These are phyloP conservation scores for Talaromyces sp. DNA, from an alignment of 2,329 filamentous ascomycete species.

Conservation along the genomic window DNA sequence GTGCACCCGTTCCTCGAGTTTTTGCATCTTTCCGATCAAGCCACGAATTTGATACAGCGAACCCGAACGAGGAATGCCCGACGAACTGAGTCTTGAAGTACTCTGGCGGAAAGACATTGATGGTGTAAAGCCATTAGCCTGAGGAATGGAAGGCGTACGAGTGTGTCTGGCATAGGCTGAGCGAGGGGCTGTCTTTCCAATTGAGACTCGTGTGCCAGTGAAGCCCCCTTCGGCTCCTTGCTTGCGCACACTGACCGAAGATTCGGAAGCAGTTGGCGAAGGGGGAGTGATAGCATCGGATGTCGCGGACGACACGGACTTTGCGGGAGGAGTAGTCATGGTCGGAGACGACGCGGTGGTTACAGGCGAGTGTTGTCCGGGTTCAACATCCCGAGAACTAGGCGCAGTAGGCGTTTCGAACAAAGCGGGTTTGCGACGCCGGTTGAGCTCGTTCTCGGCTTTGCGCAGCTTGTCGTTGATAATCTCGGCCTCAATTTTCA, in stretches of 20 bases:
- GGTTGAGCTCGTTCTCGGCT: constrained; percentile 51
- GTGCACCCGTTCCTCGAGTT: constrained; percentile 88
- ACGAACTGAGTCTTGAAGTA: constrained; percentile 24
- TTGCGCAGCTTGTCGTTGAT: constrained; percentile 89
- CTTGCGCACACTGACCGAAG: constrained; percentile 61
- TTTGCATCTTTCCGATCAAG: constrained; percentile 95
- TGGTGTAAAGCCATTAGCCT: constrained; percentile 44
- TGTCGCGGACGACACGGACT: constrained; percentile 58
- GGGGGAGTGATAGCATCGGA: constrained; percentile 77
- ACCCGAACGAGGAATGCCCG: constrained; percentile 56
- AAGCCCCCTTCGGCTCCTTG: constrained; percentile 50
- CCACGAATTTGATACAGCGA: constrained; percentile 91
- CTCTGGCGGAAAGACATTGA: constrained; percentile 41
- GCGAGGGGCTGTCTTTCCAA: constrained; percentile 53
- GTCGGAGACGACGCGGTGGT: constrained; percentile 89
- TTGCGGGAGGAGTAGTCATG: constrained; percentile 78
- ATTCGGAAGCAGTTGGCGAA: constrained; percentile 89
- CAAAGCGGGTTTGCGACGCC: constrained; percentile 51
- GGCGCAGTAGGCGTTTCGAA: constrained; percentile 46
- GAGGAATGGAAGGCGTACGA: constrained; percentile 59
- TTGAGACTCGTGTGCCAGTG: constrained; percentile 45
- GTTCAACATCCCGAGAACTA: constrained; percentile 61
- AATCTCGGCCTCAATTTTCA: constrained; percentile 93
- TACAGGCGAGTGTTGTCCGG: constrained; percentile 72
- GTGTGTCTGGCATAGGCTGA: constrained; percentile 51